A percentile compares a stretch with the other conserved stretches of the same genome.
phyloP scores from a whole-genome alignment of 805 yeast genomes.

The Pichia sporocuriosa region DNA sequence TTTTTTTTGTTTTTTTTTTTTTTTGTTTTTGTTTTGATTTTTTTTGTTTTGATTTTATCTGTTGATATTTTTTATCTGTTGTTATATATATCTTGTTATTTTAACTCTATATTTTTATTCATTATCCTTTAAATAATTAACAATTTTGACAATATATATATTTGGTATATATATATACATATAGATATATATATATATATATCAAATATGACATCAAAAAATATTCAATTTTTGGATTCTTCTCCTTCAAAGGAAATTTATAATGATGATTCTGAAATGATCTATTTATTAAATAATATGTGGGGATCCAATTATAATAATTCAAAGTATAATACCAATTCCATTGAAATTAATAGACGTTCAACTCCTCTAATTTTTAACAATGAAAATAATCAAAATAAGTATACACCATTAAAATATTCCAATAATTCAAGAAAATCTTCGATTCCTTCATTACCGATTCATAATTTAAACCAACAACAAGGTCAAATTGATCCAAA shows the following conservation, averaged over 20 bases:
- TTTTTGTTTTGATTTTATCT: no score
- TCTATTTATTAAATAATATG: neutral
- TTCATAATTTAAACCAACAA: slow-evolving; percentile 3
- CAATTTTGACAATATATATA: no score
- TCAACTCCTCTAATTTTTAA: slow-evolving; percentile 1
- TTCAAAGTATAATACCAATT: neutral
- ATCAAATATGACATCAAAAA: no score
- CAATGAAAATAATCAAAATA: neutral
- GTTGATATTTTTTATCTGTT: no score
- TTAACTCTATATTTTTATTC: no score
- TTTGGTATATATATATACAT: no score
- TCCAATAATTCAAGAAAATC: neutral
- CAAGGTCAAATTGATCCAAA: neutral
- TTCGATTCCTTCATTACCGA: slow-evolving; percentile 7
- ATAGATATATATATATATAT: no score
- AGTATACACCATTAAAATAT: neutral
- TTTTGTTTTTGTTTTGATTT: no score
- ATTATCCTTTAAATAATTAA: no score
- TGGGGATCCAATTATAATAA: neutral
- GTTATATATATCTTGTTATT: no score
- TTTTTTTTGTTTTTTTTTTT: no score
- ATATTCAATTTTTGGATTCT: neutral
- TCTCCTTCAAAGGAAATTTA: slow-evolving; percentile 7
- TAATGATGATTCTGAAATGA: slow-evolving; percentile 5
- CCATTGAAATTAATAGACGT: neutral